phyloP scores from a whole-genome alignment of 305 asterid species.

The Solanum hybrid region DNA sequence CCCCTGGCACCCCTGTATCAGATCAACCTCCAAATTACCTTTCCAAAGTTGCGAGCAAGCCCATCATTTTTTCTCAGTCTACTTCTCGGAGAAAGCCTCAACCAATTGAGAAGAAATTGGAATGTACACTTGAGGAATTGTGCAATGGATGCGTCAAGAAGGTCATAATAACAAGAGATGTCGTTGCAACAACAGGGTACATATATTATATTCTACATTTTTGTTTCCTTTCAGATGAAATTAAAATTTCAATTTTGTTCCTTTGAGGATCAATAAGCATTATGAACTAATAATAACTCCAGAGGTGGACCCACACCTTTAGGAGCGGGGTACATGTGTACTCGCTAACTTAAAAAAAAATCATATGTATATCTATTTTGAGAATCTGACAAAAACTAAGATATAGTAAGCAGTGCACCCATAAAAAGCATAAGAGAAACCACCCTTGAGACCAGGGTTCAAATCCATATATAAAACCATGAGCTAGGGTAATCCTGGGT shows the following conservation, averaged over 20 bases:
- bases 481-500: background rate
- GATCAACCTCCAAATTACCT: slow-evolving; percentile 23
- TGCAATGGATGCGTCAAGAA: slow-evolving; percentile 66
- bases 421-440: background rate
- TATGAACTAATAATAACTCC: background rate
- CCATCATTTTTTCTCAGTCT: slow-evolving; percentile 71
- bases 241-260: background rate
- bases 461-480: too few relatives aligned
- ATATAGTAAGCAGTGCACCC: background rate
- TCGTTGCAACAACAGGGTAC: slow-evolving; percentile 68
- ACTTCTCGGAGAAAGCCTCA: slow-evolving; percentile 49
- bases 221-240: background rate
- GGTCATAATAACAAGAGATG: slow-evolving; percentile 71
- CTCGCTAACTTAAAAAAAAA: background rate
- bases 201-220: slow-evolving; percentile 5
- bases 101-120: slow-evolving; percentile 55
- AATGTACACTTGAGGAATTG: slow-evolving; percentile 76
- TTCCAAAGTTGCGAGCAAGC: slow-evolving; percentile 39
- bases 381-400: too few relatives aligned
- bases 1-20: slow-evolving; percentile 27
- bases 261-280: background rate
- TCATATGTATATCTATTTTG: too few relatives aligned
- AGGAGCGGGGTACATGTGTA: background rate
- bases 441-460: background rate
- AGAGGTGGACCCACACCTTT: background rate